Base-by-base conservation (phyloP, 495 filamentous ascomycete species). In the Bacidia rubella region DNA sequence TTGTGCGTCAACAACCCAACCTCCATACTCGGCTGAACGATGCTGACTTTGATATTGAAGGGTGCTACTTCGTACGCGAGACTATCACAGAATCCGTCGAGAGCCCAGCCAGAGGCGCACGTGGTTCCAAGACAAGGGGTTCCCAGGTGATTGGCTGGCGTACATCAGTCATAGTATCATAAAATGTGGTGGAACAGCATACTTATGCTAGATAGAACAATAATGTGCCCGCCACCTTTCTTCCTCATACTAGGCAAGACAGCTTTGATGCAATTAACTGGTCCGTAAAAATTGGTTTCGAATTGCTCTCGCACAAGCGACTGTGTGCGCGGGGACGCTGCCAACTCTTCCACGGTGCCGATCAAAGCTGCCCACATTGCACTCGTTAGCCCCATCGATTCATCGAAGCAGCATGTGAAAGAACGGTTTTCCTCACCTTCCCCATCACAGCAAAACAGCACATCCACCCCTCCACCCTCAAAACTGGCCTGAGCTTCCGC, bases 1-100 rank as follows among this genome's bases (percentile, higher is more conserved):
- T 83, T 79, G 68, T 93, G 92, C 40, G 85, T 90, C 49, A 95
- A 75, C 43, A 87, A 79, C 60, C 78, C 75, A 57, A 93, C 85
- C 68, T 95, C 89, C 47, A 87, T 74, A 55, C 79, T 84, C 54
- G 90, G 87, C 70, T 98, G 92, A 41, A 98, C 80, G 60, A 98
- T 90, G 35, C 87, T 94, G 60, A 96, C 77, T 66, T 90, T 94
- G 72, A 97, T 80, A 66, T 95, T 95, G 74, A 96, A 97, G 1
- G 92, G 92, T 0, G 92, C 92, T 49, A 98, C 85, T 68, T 98
- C 92, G 69, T 95, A 98, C 1, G 90, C 90, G 11, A 98, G 73
- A 45, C 87, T 92, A 32, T 66, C 90, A 68, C 88, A 95, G 65
- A 92, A 95, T n/a, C 92, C 92, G 67, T 98, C 92, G 4, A 97